Percentiles rank a stretch among this genome's conserved stretches.
These are phyloP conservation scores for Catenaria anguillulae DNA, from an alignment of 371 early-diverging fungal species.

Conservation along the genomic window DNA sequence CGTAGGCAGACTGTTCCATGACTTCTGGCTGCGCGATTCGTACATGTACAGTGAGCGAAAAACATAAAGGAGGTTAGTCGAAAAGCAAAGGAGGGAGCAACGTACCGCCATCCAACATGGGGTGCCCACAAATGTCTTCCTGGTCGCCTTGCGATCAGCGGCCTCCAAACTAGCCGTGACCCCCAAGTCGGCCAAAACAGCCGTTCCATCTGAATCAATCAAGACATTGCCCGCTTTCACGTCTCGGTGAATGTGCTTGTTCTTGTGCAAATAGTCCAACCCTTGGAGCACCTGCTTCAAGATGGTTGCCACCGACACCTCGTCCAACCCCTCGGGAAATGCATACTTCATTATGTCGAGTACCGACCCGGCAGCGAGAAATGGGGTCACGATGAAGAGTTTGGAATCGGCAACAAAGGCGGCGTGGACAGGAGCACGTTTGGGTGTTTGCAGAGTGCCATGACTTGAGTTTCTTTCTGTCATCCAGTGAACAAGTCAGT, in stretches of 20 bases:
- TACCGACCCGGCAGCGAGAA: slow-evolving; percentile 61
- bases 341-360: slow-evolving; percentile 75
- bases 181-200: slow-evolving; percentile 79
- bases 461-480: slow-evolving; percentile 68
- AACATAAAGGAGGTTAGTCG: background rate
- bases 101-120: slow-evolving; percentile 11
- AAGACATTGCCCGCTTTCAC: slow-evolving; percentile 5
- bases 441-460: slow-evolving; percentile 70
- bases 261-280: slow-evolving; percentile 68
- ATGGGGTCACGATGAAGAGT: slow-evolving; percentile 70
- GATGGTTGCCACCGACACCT: slow-evolving; percentile 62
- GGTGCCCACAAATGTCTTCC: slow-evolving; percentile 85
- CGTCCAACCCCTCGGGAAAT: slow-evolving; percentile 71
- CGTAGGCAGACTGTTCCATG: slow-evolving; percentile 56
- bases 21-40: slow-evolving; percentile 84
- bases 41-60: slow-evolving; percentile 54
- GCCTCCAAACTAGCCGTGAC: slow-evolving; percentile 65
- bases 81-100: too few species aligned
- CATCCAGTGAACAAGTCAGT: background rate
- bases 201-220: slow-evolving; percentile 47
- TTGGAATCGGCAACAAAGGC: slow-evolving; percentile 67
- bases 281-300: slow-evolving; percentile 73
- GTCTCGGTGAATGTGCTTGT: slow-evolving; percentile 67
- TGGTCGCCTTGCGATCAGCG: slow-evolving; percentile 50
- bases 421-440: slow-evolving; percentile 67